Percentiles rank a stretch among this genome's conserved stretches.
phyloP scores from a whole-genome alignment of 257 asterid genomes.

The Rubia yunnanensis region DNA sequence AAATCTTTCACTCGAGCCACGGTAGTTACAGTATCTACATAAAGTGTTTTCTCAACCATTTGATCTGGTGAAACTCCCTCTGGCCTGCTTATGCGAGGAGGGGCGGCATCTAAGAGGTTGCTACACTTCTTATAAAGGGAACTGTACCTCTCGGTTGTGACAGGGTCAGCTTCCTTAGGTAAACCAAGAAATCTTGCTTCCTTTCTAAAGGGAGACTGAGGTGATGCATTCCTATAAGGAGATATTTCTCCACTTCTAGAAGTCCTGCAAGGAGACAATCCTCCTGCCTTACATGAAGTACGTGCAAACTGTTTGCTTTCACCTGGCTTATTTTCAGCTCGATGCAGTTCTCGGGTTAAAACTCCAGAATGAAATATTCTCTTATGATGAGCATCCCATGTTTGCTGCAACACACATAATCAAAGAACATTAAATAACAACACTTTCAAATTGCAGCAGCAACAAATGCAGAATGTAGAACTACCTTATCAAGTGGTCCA shows the following conservation, averaged over 20 bases:
- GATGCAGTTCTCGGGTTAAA: slow-evolving; percentile 46
- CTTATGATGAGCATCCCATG: slow-evolving; percentile 40
- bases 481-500: slow-evolving; percentile 89
- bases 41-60: slow-evolving; percentile 30
- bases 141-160: slow-evolving; percentile 39
- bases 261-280: slow-evolving; percentile 50
- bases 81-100: slow-evolving; percentile 29
- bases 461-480: neutral
- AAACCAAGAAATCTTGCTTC: slow-evolving; percentile 71
- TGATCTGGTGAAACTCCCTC: slow-evolving; percentile 22
- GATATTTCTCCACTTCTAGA: slow-evolving; percentile 65
- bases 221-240: slow-evolving; percentile 72
- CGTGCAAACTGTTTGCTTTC: slow-evolving; percentile 28
- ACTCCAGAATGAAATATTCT: slow-evolving; percentile 71
- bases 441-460: neutral
- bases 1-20: slow-evolving; percentile 11
- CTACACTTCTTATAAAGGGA: slow-evolving; percentile 42
- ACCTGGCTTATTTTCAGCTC: slow-evolving; percentile 26
- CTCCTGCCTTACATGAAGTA: slow-evolving; percentile 36
- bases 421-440: slow-evolving; percentile 1
- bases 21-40: slow-evolving; percentile 36
- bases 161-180: slow-evolving; percentile 45
- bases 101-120: slow-evolving; percentile 48
- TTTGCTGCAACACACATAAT: slow-evolving; percentile 34
- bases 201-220: slow-evolving; percentile 68